Conservation (phyloP, 768 basidiomycete species). For the Leccinum longicurvipes region DNA sequence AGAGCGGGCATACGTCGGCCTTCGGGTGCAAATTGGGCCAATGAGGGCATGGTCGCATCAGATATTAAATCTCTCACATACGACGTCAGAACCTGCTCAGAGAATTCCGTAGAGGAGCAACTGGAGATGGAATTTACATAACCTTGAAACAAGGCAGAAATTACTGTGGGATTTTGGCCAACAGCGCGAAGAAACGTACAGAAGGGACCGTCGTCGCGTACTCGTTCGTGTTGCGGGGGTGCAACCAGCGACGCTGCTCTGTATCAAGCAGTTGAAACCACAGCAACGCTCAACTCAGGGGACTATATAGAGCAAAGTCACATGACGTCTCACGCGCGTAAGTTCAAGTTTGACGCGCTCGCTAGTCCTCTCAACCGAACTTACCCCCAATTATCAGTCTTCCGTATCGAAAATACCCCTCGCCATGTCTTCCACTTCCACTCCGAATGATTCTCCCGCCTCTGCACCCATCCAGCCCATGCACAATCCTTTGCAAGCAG, state of each 20-base stretch:
- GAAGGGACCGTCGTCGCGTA: too few species aligned
- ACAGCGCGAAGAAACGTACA: neutral
- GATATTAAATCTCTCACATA: neutral
- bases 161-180: neutral
- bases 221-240: too few species aligned
- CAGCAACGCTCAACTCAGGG: too few species aligned
- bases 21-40: slow-evolving; percentile 4
- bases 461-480: slow-evolving; percentile 70
- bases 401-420: neutral
- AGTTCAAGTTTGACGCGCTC: slow-evolving; percentile 24
- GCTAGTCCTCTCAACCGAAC: neutral
- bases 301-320: slow-evolving; percentile 12
- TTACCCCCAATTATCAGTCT: neutral
- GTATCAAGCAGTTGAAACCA: neutral
- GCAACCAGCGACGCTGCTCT: too few species aligned
- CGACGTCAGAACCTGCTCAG: neutral
- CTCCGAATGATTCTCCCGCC: slow-evolving; percentile 65
- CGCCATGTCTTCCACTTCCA: slow-evolving; percentile 53
- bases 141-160: neutral
- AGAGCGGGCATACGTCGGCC: slow-evolving; percentile 11
- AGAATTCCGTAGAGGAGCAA: neutral
- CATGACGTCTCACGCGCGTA: slow-evolving; percentile 28
- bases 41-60: neutral
- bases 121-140: neutral
- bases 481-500: slow-evolving; percentile 81